A percentile compares a stretch with the other conserved stretches of the same genome.
Evolutionary conservation across 73 alveolate species (phyloP).

Genomic region (Paramecium biaurelia): DNA sequence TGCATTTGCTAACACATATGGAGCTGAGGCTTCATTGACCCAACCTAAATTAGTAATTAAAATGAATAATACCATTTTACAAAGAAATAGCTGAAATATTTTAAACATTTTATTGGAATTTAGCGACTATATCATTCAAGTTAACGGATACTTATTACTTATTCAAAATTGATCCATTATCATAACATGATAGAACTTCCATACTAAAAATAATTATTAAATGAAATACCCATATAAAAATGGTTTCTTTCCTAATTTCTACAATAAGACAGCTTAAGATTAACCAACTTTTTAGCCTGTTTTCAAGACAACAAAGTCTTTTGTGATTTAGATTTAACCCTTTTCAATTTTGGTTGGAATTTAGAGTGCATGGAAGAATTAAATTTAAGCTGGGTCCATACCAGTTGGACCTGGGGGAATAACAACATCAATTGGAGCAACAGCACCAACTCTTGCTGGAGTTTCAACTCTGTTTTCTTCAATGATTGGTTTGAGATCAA

Average conservation of each 20-base stretch:
- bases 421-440: slow-evolving; percentile 96
- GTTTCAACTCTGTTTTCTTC: slow-evolving; percentile 85
- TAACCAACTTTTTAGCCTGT: slow-evolving; percentile 92
- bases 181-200: slow-evolving; percentile 91
- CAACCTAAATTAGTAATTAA: slow-evolving; percentile 57
- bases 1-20: slow-evolving; percentile 94
- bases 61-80: slow-evolving; percentile 69
- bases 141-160: slow-evolving; percentile 96
- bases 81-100: slow-evolving; percentile 90
- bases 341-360: slow-evolving; percentile 98
- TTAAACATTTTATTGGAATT: slow-evolving; percentile 77
- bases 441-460: slow-evolving; percentile 97
- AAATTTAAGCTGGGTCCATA: slow-evolving; percentile 99
- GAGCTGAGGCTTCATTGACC: slow-evolving; percentile 95
- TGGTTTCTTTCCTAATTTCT: slow-evolving; percentile 97
- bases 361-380: slow-evolving; percentile 97
- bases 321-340: slow-evolving; percentile 98
- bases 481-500: slow-evolving; percentile 84
- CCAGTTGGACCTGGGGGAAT: slow-evolving; percentile 99
- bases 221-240: slow-evolving; percentile 85
- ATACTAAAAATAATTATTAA: slow-evolving; percentile 31
- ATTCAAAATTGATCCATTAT: slow-evolving; percentile 93
- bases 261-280: slow-evolving; percentile 96
- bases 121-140: slow-evolving; percentile 78
- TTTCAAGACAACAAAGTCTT: slow-evolving; percentile 85